A percentile compares a stretch with the other conserved stretches of the same genome.
phyloP scores from a whole-genome alignment of 1,284 basidiomycete genomes.

The Ganoderma resinaceum region DNA sequence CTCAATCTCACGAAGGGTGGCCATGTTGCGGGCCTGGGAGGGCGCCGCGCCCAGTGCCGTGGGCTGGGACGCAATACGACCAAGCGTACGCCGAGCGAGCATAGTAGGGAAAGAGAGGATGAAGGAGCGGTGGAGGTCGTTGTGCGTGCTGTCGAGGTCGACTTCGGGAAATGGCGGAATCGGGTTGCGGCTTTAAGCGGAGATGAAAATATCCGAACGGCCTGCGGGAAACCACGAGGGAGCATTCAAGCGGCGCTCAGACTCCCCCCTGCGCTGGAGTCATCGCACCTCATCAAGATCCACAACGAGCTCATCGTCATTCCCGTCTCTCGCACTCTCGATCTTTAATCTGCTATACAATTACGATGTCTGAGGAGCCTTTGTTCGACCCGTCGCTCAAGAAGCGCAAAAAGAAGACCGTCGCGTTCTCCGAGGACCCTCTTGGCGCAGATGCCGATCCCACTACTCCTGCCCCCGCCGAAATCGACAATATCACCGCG shows the following conservation, averaged over 20 bases:
- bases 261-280: slow-evolving; percentile 18
- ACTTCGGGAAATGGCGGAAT: slow-evolving; percentile 33
- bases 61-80: slow-evolving; percentile 65
- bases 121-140: slow-evolving; percentile 34
- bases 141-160: slow-evolving; percentile 30
- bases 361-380: slow-evolving; percentile 69
- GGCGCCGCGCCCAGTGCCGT: slow-evolving; percentile 67
- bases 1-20: slow-evolving; percentile 97
- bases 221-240: not conserved
- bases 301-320: slow-evolving; percentile 22
- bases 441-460: slow-evolving; percentile 85
- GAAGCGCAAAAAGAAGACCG: slow-evolving; percentile 86
- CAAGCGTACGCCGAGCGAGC: slow-evolving; percentile 74
- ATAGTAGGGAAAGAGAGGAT: slow-evolving; percentile 36
- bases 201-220: slow-evolving; percentile 23
- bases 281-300: slow-evolving; percentile 27
- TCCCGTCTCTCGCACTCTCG: not conserved
- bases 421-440: slow-evolving; percentile 84
- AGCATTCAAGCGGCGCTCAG: slow-evolving; percentile 20
- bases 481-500: slow-evolving; percentile 70
- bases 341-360: slow-evolving; percentile 3
- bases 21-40: slow-evolving; percentile 85
- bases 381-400: slow-evolving; percentile 85
- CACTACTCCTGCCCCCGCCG: slow-evolving; percentile 73
- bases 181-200: slow-evolving; percentile 29